phyloP scores from a whole-genome alignment of 2,329 filamentous ascomycete genomes.

The Hypoxylon sp. region DNA sequence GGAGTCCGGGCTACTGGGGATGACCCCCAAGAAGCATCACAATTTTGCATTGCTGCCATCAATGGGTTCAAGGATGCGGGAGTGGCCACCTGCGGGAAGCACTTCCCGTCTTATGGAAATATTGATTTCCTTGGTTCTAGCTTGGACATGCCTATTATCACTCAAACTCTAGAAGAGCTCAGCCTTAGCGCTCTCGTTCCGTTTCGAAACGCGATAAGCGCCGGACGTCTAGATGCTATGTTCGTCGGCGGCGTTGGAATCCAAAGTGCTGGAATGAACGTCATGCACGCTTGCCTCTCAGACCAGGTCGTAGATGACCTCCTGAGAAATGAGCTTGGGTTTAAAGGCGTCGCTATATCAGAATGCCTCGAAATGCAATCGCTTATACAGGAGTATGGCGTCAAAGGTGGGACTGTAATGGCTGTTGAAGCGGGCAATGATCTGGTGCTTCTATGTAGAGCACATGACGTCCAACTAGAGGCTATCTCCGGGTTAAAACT shows the following conservation, averaged over 20 bases:
- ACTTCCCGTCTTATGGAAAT: constrained; percentile 97
- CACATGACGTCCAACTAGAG: constrained; percentile 90
- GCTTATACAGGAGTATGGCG: constrained; percentile 94
- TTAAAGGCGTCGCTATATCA: constrained; percentile 92
- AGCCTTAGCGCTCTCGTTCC: constrained; percentile 93
- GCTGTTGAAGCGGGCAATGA: constrained; percentile 97
- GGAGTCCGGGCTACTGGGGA: constrained; percentile 92
- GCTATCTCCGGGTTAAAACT: constrained; percentile 91
- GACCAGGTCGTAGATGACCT: constrained; percentile 94
- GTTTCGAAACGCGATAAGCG: constrained; percentile 89
- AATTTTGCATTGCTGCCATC: constrained; percentile 91
- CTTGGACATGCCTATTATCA: constrained; percentile 94
- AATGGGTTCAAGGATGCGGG: constrained; percentile 94
- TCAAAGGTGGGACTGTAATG: constrained; percentile 97
- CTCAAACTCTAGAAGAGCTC: constrained; percentile 91
- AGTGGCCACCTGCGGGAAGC: constrained; percentile 90
- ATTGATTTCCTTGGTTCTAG: constrained; percentile 93
- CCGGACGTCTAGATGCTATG: constrained; percentile 88
- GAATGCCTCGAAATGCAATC: constrained; percentile 98
- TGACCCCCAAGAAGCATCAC: constrained; percentile 94
- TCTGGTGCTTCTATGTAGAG: constrained; percentile 87
- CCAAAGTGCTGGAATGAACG: constrained; percentile 90
- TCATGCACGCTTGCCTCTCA: constrained; percentile 94
- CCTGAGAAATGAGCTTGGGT: constrained; percentile 88
- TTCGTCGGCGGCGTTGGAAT: constrained; percentile 97